Percentiles rank a stretch among this genome's conserved stretches.
Evolutionary conservation across 2,329 filamentous ascomycete species (phyloP).

Genomic region (Dothideomycetes sp.): DNA sequence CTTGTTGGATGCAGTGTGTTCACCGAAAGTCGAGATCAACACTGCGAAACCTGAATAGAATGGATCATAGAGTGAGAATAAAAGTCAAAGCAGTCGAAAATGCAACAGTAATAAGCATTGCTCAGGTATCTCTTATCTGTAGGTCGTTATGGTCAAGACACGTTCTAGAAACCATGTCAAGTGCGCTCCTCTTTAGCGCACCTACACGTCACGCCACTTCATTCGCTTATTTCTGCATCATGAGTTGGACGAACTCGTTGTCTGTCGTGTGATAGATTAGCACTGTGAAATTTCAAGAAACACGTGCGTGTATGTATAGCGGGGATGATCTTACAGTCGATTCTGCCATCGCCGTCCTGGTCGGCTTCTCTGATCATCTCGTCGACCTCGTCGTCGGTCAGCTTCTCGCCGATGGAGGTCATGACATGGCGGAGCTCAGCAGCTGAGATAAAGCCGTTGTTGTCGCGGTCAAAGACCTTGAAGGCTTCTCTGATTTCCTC

Average conservation of each 20-base stretch:
- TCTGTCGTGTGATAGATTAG: conserved; percentile 29
- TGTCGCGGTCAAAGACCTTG: conserved; percentile 58
- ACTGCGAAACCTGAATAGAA: too few species aligned
- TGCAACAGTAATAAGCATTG: conserved; percentile 10
- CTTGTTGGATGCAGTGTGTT: too few species aligned
- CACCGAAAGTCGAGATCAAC: too few species aligned
- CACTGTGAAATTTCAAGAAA: background rate
- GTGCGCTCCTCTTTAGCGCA: conserved; percentile 8
- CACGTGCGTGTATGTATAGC: background rate
- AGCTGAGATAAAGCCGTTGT: conserved; percentile 55
- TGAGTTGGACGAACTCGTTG: conserved; percentile 48
- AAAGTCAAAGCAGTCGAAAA: background rate
- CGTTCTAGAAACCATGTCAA: conserved; percentile 6
- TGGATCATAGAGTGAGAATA: too few species aligned
- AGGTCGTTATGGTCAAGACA: conserved; percentile 7
- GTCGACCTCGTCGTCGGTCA: conserved; percentile 55
- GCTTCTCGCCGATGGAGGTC: conserved; percentile 55
- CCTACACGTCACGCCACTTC: background rate
- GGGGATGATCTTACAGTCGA: conserved; percentile 53
- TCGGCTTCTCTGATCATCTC: conserved; percentile 59
- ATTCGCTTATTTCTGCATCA: conserved; percentile 46
- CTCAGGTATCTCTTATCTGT: conserved; percentile 13
- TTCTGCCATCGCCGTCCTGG: conserved; percentile 54
- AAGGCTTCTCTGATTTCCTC: conserved; percentile 58
- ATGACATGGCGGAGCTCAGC: conserved; percentile 55